Conservation (phyloP, 768 basidiomycete genomes). For the Kwoniella newhampshirensis region DNA sequence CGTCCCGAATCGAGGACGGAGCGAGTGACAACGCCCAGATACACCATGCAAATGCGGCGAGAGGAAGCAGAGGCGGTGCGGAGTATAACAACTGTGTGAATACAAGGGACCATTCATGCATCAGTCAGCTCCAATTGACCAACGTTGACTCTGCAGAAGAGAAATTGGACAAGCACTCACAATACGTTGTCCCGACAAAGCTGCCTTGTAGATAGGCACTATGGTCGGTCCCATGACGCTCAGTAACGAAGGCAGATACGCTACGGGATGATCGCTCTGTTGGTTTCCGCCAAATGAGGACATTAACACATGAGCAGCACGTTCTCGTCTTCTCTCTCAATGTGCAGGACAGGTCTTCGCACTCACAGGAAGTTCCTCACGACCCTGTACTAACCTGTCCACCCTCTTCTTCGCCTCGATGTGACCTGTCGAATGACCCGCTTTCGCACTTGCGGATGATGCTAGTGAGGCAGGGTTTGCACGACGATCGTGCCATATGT, state of each 20-base stretch:
- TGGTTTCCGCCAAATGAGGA: too few species aligned
- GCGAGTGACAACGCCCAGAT: slow-evolving; percentile 39
- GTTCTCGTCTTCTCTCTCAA: not conserved
- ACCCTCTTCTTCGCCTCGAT: too few species aligned
- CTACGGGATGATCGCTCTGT: slow-evolving; percentile 39
- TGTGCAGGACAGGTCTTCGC: not conserved
- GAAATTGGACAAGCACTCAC: slow-evolving; percentile 24
- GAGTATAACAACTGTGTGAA: slow-evolving; percentile 44
- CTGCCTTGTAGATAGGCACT: slow-evolving; percentile 44
- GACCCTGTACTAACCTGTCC: not conserved
- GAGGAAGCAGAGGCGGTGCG: slow-evolving; percentile 43
- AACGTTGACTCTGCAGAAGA: not conserved
- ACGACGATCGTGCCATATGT: slow-evolving; percentile 16
- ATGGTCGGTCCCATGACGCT: slow-evolving; percentile 42
- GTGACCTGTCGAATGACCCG: too few species aligned
- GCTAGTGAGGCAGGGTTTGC: too few species aligned
- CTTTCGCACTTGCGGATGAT: too few species aligned
- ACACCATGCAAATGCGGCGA: slow-evolving; percentile 47
- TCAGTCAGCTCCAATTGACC: not conserved
- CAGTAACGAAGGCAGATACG: slow-evolving; percentile 37
- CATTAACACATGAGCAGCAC: not conserved
- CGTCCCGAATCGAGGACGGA: slow-evolving; percentile 9
- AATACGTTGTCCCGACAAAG: slow-evolving; percentile 37
- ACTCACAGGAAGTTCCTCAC: not conserved
- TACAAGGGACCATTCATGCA: not conserved